A percentile compares a stretch with the other conserved stretches of the same genome.
These are phyloP conservation scores for Trichocomaceae sp. DNA, from an alignment of 2,329 filamentous ascomycete genomes.

Conservation along the genomic window DNA sequence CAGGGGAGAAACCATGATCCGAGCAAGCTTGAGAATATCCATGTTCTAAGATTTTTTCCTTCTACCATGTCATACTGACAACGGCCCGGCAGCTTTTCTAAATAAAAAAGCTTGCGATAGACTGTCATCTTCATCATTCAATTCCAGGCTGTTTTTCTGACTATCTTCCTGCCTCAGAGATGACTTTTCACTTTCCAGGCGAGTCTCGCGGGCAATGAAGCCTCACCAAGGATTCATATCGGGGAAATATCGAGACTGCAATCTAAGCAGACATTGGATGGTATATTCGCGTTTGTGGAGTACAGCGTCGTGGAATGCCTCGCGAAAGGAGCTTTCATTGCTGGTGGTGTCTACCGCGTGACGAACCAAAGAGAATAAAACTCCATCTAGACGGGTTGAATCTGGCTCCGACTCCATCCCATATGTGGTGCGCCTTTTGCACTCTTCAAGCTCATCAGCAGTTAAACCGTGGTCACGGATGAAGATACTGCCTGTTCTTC, in stretches of 20 bases:
- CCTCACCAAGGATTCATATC: not conserved
- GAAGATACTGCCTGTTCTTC: not conserved
- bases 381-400: constrained; percentile 1
- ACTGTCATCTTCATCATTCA: not conserved
- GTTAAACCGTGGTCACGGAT: not conserved
- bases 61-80: constrained; percentile 1
- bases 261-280: not conserved
- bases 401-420: not conserved
- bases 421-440: not conserved
- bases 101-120: not conserved
- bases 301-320: constrained; percentile 1
- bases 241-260: not conserved
- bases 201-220: not conserved
- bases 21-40: not conserved
- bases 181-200: constrained; percentile 1
- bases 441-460: not conserved
- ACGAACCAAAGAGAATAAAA: constrained; percentile 4
- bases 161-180: not conserved
- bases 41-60: not conserved
- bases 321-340: not conserved
- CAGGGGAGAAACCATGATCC: not conserved
- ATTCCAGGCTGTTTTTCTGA: not conserved
- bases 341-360: not conserved
- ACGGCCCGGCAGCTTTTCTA: not conserved
- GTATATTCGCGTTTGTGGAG: constrained; percentile 4